A percentile compares a stretch with the other conserved stretches of the same genome.
Conservation (phyloP, 2,329 filamentous ascomycete species). For the Aspergillus sp. region DNA sequence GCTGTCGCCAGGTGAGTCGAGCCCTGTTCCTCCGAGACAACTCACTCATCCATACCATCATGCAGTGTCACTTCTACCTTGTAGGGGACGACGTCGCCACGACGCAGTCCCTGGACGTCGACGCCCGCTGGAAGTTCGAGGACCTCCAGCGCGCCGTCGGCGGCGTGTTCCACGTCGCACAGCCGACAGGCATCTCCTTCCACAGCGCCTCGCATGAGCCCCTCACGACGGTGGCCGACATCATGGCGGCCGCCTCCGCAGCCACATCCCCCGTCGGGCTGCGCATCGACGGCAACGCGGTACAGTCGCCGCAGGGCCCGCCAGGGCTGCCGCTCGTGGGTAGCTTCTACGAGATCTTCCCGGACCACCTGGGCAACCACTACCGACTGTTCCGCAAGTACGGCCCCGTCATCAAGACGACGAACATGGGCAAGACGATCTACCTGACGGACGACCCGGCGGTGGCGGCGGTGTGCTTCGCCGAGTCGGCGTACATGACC, state of each 20-base stretch:
- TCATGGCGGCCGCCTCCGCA: background rate
- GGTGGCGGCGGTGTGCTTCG: slow-evolving; percentile 46
- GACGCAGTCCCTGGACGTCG: slow-evolving; percentile 55
- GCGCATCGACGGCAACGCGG: slow-evolving; percentile 22
- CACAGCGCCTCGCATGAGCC: slow-evolving; percentile 4
- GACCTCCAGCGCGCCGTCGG: slow-evolving; percentile 55
- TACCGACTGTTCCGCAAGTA: slow-evolving; percentile 53
- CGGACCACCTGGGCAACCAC: slow-evolving; percentile 57
- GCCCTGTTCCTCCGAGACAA: background rate
- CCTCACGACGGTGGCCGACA: slow-evolving; percentile 7
- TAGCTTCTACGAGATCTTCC: slow-evolving; percentile 54
- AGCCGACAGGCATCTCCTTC: slow-evolving; percentile 34
- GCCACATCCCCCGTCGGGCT: slow-evolving; percentile 13
- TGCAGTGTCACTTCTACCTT: slow-evolving; percentile 16
- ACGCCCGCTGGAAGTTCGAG: slow-evolving; percentile 46
- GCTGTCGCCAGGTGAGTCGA: background rate
- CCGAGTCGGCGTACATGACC: slow-evolving; percentile 51
- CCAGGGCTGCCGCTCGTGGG: slow-evolving; percentile 39
- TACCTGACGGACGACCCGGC: slow-evolving; percentile 52
- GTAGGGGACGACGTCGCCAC: slow-evolving; percentile 16
- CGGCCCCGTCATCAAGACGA: slow-evolving; percentile 51
- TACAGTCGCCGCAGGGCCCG: slow-evolving; percentile 21
- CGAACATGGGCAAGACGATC: slow-evolving; percentile 49
- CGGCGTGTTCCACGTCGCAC: slow-evolving; percentile 45
- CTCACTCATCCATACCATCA: background rate